Percentiles rank a stretch among this genome's conserved stretches.
Conservation (phyloP, 2,329 filamentous ascomycete genomes). For the Phaeomoniella chlamydospora region DNA sequence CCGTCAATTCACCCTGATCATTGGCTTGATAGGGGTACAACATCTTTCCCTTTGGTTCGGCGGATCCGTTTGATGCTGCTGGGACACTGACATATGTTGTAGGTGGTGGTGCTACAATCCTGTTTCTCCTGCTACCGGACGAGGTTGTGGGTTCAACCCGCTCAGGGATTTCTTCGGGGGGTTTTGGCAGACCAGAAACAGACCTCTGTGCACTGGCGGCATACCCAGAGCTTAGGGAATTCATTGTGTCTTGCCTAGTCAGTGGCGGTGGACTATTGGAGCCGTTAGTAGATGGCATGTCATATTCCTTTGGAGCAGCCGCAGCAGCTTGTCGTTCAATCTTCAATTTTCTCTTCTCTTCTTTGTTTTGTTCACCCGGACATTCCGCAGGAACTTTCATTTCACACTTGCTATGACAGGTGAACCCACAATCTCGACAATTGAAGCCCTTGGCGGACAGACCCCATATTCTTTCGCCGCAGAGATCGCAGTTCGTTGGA, state of each 20-base stretch:
- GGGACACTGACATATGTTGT: conserved; percentile 60
- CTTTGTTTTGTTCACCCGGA: conserved; percentile 83
- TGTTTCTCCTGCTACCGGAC: conserved; percentile 35
- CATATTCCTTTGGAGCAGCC: conserved; percentile 34
- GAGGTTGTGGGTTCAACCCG: conserved; percentile 19
- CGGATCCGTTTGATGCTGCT: conserved; percentile 29
- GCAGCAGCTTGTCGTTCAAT: conserved; percentile 68
- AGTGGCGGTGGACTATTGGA: conserved; percentile 50
- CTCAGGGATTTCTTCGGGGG: conserved; percentile 36
- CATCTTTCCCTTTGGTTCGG: conserved; percentile 57
- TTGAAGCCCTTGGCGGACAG: conserved; percentile 92
- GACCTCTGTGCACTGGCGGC: conserved; percentile 66
- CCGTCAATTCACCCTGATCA: conserved; percentile 66
- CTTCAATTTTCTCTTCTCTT: conserved; percentile 91
- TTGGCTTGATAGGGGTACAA: conserved; percentile 72
- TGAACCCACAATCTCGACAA: conserved; percentile 92
- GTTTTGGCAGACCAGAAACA: conserved; percentile 44
- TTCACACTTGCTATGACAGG: conserved; percentile 96
- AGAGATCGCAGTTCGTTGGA: conserved; percentile 94
- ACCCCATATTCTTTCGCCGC: conserved; percentile 93
- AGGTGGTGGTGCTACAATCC: conserved; percentile 80
- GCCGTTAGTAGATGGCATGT: conserved; percentile 18
- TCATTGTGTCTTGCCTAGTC: conserved; percentile 75
- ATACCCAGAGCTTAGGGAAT: conserved; percentile 77
- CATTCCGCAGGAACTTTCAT: conserved; percentile 97